These are phyloP conservation scores for Noccaea caerulescens DNA, from an alignment of 345 rosid species.

Conservation along the genomic window DNA sequence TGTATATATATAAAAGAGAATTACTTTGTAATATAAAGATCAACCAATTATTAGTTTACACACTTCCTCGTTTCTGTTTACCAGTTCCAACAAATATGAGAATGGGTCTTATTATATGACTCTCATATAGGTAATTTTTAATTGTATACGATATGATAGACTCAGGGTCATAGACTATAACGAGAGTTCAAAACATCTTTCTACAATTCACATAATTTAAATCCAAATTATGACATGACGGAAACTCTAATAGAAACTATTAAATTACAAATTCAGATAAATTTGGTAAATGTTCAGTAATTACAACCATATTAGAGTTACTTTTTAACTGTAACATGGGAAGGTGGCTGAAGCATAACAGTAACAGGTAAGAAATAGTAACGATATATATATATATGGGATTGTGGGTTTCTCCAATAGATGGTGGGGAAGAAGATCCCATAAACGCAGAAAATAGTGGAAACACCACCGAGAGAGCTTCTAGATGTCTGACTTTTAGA, in stretches of 20 bases:
- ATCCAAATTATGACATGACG: too few species aligned
- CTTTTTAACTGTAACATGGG: too few species aligned
- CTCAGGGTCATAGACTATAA: neutral
- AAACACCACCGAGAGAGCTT: slow-evolving; percentile 46
- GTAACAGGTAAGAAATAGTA: too few species aligned
- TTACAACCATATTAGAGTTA: too few species aligned
- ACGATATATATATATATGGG: neutral
- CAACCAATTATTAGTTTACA: slow-evolving; percentile 13
- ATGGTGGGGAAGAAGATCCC: slow-evolving; percentile 42
- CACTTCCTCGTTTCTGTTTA: slow-evolving; percentile 32
- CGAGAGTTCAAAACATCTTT: neutral
- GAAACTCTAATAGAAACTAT: too few species aligned
- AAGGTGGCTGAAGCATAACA: too few species aligned
- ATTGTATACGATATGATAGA: neutral
- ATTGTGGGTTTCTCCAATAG: slow-evolving; percentile 38
- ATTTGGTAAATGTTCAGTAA: too few species aligned
- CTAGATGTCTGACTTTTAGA: slow-evolving; percentile 60
- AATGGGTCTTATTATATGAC: neutral
- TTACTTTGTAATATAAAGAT: neutral
- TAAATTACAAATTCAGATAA: too few species aligned
- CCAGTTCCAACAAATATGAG: slow-evolving; percentile 25
- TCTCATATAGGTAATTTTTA: neutral
- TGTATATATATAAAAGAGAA: too few species aligned
- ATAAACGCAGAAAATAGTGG: slow-evolving; percentile 48
- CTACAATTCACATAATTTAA: neutral